Evolutionary conservation across 805 yeast genomes (phyloP).

Genomic region (Yamadazyma kitorensis): DNA sequence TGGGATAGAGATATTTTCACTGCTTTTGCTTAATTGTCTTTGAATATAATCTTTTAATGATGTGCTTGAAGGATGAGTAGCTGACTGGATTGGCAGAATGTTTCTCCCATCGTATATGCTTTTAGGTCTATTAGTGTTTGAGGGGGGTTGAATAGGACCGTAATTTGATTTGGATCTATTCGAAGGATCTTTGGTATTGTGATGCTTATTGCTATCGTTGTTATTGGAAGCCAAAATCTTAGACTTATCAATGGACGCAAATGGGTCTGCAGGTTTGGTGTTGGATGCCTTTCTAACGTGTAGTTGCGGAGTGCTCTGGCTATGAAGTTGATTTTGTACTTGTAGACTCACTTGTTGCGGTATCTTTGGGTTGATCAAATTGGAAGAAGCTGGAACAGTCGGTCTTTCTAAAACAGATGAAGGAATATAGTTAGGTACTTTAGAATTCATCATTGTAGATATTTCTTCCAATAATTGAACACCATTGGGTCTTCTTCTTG

Average conservation of each 20-base stretch:
- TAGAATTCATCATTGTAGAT: conserved; percentile 52
- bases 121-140: conserved; percentile 4
- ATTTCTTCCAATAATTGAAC: conserved; percentile 69
- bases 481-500: conserved; percentile 69
- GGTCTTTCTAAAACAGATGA: conserved; percentile 27
- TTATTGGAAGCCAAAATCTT: conserved; percentile 20
- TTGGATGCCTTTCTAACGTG: conserved; percentile 4
- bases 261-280: conserved; percentile 32
- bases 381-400: background rate
- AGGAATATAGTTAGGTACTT: conserved; percentile 43
- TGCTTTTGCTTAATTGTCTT: conserved; percentile 27
- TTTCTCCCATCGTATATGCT: conserved; percentile 8
- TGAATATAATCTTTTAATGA: conserved; percentile 32
- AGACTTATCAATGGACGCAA: conserved; percentile 40
- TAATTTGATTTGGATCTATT: conserved; percentile 3
- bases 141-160: background rate
- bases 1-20: conserved; percentile 16
- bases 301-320: conserved; percentile 7
- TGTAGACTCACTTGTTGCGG: conserved; percentile 1
- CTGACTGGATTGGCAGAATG: conserved; percentile 4
- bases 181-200: conserved; percentile 7
- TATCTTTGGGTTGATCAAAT: conserved; percentile 1
- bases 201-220: conserved; percentile 5
- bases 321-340: conserved; percentile 1
- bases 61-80: conserved; percentile 13